Evolutionary conservation across 2,329 filamentous ascomycete species (phyloP).

Genomic region (Aspergillus tubingensis): DNA sequence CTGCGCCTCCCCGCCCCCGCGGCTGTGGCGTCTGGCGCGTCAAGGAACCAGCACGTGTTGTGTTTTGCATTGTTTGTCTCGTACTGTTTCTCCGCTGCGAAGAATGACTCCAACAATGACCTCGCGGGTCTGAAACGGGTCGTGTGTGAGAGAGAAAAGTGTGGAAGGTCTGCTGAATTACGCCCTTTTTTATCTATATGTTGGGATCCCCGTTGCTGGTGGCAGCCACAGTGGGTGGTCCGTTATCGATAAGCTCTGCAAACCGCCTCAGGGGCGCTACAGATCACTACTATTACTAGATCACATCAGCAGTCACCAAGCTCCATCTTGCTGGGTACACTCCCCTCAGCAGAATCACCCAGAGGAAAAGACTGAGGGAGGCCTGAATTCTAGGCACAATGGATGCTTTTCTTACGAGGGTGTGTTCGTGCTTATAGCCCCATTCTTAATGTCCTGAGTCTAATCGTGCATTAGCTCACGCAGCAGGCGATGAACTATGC

Average conservation of each 20-base stretch:
- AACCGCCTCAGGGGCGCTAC: slow-evolving; percentile 14
- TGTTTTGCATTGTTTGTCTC: slow-evolving; percentile 18
- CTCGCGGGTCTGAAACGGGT: background rate
- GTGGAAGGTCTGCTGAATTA: background rate
- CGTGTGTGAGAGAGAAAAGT: background rate
- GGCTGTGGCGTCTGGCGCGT: slow-evolving; percentile 18
- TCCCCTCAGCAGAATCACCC: background rate
- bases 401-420: slow-evolving; percentile 68
- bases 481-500: slow-evolving; percentile 90
- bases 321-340: background rate
- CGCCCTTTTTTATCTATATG: background rate
- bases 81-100: background rate
- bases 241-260: slow-evolving; percentile 28
- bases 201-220: background rate
- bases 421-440: slow-evolving; percentile 34
- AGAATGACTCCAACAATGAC: background rate
- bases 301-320: background rate
- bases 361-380: background rate
- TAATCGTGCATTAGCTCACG: slow-evolving; percentile 54
- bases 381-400: slow-evolving; percentile 51
- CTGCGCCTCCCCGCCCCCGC: slow-evolving; percentile 18
- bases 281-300: slow-evolving; percentile 11
- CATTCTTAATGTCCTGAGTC: slow-evolving; percentile 22
- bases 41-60: background rate
- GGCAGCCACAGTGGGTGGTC: slow-evolving; percentile 19